Percentiles rank a stretch among this genome's conserved stretches.
These are phyloP conservation scores for Coffea canephora DNA, from an alignment of 257 asterid genomes.

Conservation along the genomic window DNA sequence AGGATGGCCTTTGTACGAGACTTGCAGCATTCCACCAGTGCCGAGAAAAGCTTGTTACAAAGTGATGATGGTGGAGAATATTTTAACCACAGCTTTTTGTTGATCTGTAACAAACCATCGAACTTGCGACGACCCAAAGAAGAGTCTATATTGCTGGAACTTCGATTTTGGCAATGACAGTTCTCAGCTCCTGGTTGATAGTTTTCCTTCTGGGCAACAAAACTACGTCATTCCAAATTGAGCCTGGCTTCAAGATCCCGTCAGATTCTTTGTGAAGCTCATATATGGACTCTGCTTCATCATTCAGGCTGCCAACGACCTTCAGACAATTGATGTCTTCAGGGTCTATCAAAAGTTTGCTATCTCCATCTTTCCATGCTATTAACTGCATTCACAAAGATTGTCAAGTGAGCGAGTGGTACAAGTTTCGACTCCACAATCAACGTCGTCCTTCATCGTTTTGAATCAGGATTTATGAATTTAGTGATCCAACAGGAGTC, in stretches of 20 bases:
- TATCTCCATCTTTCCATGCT: constrained; percentile 87
- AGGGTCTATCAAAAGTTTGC: constrained; percentile 62
- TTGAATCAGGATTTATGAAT: background rate
- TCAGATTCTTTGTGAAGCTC: constrained; percentile 50
- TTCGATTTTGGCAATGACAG: constrained; percentile 53
- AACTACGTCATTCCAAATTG: constrained; percentile 69
- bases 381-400: constrained; percentile 50
- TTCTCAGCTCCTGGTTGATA: constrained; percentile 54
- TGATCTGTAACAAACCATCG: too few relatives aligned
- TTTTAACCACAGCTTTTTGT: background rate
- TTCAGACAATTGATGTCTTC: constrained; percentile 61
- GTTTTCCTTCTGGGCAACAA: constrained; percentile 44
- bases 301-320: constrained; percentile 57
- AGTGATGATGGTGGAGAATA: background rate
- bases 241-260: constrained; percentile 33
- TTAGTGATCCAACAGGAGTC: background rate
- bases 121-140: too few relatives aligned
- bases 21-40: too few relatives aligned
- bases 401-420: background rate
- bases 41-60: too few relatives aligned
- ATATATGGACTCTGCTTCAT: constrained; percentile 71
- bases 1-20: too few relatives aligned
- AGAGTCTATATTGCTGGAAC: background rate
- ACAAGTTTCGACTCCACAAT: background rate
- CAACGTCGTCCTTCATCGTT: too few relatives aligned